Conservation (phyloP, 2,329 filamentous ascomycete species). For the Herpotrichia juniperi region DNA sequence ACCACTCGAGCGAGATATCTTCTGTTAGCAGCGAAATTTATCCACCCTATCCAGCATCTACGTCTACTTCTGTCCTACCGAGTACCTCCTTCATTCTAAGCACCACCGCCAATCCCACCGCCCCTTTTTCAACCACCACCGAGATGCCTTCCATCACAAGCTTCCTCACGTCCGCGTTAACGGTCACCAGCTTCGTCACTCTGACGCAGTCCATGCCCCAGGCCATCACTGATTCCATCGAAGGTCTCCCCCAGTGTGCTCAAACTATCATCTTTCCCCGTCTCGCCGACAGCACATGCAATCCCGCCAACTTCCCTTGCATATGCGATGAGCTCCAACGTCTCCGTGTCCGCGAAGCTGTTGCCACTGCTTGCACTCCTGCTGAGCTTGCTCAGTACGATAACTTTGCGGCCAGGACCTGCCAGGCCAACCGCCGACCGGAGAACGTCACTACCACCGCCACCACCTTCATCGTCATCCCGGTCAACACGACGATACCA, state of each 20-base stretch:
- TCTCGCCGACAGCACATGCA: slow-evolving; percentile 23
- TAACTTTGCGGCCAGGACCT: too few species aligned
- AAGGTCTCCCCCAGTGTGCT: slow-evolving; percentile 21
- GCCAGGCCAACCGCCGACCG: background rate
- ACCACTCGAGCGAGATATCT: too few species aligned
- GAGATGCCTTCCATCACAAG: slow-evolving; percentile 17
- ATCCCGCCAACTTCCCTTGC: slow-evolving; percentile 23
- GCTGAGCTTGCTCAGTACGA: slow-evolving; percentile 2
- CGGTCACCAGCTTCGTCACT: slow-evolving; percentile 17
- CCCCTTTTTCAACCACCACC: background rate
- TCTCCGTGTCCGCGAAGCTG: slow-evolving; percentile 4
- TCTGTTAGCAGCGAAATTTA: too few species aligned
- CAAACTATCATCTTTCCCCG: slow-evolving; percentile 25
- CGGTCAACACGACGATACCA: slow-evolving; percentile 6
- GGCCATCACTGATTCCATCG: slow-evolving; percentile 14
- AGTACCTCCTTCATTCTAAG: background rate
- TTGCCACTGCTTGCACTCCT: slow-evolving; percentile 5
- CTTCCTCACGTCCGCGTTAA: slow-evolving; percentile 15
- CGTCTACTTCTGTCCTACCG: background rate
- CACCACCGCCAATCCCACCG: background rate
- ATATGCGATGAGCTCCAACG: slow-evolving; percentile 24
- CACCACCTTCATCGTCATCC: too few species aligned
- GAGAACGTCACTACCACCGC: slow-evolving; percentile 12
- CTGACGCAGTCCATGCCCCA: slow-evolving; percentile 9
- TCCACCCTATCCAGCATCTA: background rate